Evolutionary conservation across 768 basidiomycete species (phyloP), one percentile per base, ranked within the genome.

Genomic region (Sutorius australiensis): DNA sequence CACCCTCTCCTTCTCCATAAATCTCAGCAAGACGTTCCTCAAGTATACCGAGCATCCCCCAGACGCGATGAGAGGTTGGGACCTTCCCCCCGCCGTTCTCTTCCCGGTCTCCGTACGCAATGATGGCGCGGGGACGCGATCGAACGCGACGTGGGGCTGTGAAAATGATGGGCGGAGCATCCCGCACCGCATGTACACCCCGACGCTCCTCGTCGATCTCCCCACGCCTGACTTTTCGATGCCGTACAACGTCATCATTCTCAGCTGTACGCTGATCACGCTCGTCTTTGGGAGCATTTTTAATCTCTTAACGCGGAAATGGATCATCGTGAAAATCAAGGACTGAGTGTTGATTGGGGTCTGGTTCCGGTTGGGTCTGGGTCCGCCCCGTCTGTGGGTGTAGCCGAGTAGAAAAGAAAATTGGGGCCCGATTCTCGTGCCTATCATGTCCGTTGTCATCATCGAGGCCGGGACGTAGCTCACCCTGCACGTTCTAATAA

Each of bases 231-330:
- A 98, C 69, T 98, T 98, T 68, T 94, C 91, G 69, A 98, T 98
- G 97, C 97, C 97, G 1, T 98, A 98, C 75, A 99, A 98, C 73
- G 95, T 98, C 43, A 98, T 98, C 71, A 98, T 98, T 63, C 88
- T 98, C 76, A 93, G 82, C 53, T 92, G 88, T 65, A 93, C 92
- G 10, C 74, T 98, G 38, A 80, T 97, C 48, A 93, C 95, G 42
- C 82, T 97, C 58, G 84, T 95, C 50, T 98, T 99, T 70, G 97
- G 95, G 52, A 90, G 84, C 62, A 72, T 95, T 42, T 93, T 98
- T 72, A 98, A 98, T 63, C 67, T 85, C 45, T 72, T 98, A 69
- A 90, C 90, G 42, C 73, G 95, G 57, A 80, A 80, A 61, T 92
- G 93, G 77, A 81, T 86, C n/a, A 73, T 88, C 16, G 66, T 79